phyloP scores from a whole-genome alignment of 495 filamentous ascomycete species.

The Penicillium cataractarum region DNA sequence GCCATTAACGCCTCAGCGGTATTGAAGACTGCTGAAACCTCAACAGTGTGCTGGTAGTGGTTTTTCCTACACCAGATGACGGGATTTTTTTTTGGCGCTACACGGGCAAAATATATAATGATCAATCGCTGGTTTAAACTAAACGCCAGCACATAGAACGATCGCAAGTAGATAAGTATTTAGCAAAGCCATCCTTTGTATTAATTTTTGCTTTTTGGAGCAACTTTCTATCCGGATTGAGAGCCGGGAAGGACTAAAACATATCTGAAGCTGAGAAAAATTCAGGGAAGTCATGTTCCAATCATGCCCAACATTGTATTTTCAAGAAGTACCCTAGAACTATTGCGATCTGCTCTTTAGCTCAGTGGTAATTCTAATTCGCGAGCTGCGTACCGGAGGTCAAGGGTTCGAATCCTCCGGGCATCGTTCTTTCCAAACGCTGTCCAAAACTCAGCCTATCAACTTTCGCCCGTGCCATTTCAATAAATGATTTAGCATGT shows the following conservation, averaged over 20 bases:
- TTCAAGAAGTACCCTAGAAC: not conserved
- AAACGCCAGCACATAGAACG: not conserved
- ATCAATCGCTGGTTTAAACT: not conserved
- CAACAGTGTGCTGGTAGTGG: not conserved
- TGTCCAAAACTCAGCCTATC: not conserved
- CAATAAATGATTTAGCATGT: not conserved
- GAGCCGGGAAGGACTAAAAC: not conserved
- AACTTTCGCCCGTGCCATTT: not conserved
- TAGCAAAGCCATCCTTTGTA: not conserved
- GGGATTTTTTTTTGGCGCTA: not conserved
- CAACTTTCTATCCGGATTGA: constrained; percentile 3
- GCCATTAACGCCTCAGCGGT: too few species aligned
- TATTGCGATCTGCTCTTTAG: not conserved
- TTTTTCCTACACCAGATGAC: not conserved
- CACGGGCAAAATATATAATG: not conserved
- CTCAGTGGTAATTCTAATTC: constrained; percentile 1
- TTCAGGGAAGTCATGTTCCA: not conserved
- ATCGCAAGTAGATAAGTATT: not conserved
- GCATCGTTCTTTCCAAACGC: not conserved
- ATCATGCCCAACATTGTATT: not conserved
- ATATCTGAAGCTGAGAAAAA: not conserved
- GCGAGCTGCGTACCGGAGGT: not conserved
- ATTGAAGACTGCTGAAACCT: too few species aligned
- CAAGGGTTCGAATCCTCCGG: not conserved
- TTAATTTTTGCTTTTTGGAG: constrained; percentile 1